These are phyloP conservation scores for Xanthoconium purpureum DNA, from an alignment of 768 basidiomycete species.

Conservation along the genomic window DNA sequence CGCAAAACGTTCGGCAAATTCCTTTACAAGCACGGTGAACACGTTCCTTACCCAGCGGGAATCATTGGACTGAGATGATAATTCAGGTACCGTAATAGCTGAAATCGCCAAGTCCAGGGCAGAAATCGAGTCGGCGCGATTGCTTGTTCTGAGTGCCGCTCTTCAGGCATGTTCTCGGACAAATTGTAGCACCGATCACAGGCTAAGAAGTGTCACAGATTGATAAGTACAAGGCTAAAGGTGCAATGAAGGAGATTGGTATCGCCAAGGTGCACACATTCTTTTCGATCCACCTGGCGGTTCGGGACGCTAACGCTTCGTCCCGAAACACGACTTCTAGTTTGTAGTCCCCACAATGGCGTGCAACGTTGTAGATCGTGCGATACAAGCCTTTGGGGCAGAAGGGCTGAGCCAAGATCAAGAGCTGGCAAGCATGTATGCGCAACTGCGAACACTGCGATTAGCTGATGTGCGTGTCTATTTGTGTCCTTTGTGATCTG, in stretches of 20 bases:
- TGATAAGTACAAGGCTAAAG: constrained; percentile 88
- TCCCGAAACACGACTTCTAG: constrained; percentile 38
- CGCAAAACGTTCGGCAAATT: constrained; percentile 94
- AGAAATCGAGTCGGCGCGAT: constrained; percentile 84
- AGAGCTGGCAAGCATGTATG: constrained; percentile 73
- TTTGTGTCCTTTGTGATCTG: neutral
- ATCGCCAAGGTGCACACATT: constrained; percentile 76
- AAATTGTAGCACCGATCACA: neutral
- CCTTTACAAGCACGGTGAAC: constrained; percentile 83
- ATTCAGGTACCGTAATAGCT: constrained; percentile 75
- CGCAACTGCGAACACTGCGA: constrained; percentile 80
- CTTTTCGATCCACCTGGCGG: neutral
- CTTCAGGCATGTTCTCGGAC: constrained; percentile 51
- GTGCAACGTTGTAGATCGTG: constrained; percentile 83
- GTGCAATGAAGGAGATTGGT: constrained; percentile 95
- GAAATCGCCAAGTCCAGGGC: constrained; percentile 92
- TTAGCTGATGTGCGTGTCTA: constrained; percentile 69
- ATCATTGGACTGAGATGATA: neutral
- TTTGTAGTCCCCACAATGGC: constrained; percentile 95
- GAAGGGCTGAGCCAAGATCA: constrained; percentile 93
- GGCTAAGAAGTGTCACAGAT: constrained; percentile 50
- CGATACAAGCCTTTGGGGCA: constrained; percentile 95
- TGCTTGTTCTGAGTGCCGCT: constrained; percentile 91
- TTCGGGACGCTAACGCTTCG: neutral
- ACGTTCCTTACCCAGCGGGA: neutral